These are phyloP conservation scores for Kwoniella shandongensis DNA, from an alignment of 768 basidiomycete species.

Conservation along the genomic window DNA sequence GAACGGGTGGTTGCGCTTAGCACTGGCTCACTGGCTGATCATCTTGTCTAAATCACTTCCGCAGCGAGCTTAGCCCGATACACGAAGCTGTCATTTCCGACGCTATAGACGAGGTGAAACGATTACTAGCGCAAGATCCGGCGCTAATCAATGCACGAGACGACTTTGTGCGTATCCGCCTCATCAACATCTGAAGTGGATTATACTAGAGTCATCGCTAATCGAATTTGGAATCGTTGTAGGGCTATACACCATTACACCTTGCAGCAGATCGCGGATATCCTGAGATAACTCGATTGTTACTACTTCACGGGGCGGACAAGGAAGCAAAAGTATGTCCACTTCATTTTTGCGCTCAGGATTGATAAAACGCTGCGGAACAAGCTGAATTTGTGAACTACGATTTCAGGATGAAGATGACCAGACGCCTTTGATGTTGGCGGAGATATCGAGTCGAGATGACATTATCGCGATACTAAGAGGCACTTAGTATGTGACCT, in stretches of 20 bases:
- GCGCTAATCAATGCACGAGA: slow-evolving; percentile 65
- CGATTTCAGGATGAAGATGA: slow-evolving; percentile 67
- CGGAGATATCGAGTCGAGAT: slow-evolving; percentile 62
- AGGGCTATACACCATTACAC: slow-evolving; percentile 89
- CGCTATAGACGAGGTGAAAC: slow-evolving; percentile 58
- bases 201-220: background rate
- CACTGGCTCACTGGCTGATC: too few species aligned
- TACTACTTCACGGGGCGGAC: slow-evolving; percentile 69
- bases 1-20: too few species aligned
- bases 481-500: background rate
- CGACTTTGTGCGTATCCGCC: slow-evolving; percentile 65
- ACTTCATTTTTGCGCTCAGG: background rate
- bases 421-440: slow-evolving; percentile 64
- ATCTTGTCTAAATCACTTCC: too few species aligned
- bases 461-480: slow-evolving; percentile 58
- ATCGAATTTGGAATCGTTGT: slow-evolving; percentile 7
- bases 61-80: slow-evolving; percentile 38
- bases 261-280: slow-evolving; percentile 82
- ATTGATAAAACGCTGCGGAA: background rate
- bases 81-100: slow-evolving; percentile 68
- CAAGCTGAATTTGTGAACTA: slow-evolving; percentile 1
- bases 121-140: slow-evolving; percentile 54
- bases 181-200: too few species aligned
- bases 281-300: slow-evolving; percentile 59
- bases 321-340: slow-evolving; percentile 66